phyloP scores from a whole-genome alignment of 129 eudicot species.

The Flaveria ramosissima region DNA sequence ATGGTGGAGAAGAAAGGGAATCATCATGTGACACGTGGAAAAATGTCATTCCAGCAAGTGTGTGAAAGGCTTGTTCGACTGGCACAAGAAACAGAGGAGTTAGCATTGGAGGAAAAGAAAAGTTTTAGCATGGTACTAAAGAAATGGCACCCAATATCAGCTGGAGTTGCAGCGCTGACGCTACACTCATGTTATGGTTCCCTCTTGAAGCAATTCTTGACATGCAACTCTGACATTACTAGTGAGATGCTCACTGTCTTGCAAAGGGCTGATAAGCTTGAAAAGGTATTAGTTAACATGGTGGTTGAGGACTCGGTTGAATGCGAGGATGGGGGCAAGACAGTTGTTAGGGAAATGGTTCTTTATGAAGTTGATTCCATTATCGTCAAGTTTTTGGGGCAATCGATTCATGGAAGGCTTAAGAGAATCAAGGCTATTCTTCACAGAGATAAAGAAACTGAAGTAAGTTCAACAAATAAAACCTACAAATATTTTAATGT shows the following conservation, averaged over 20 bases:
- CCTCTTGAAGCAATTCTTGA: slow-evolving; percentile 65
- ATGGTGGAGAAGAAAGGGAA: slow-evolving; percentile 54
- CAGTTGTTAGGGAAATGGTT: slow-evolving; percentile 69
- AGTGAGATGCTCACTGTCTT: slow-evolving; percentile 57
- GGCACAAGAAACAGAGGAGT: slow-evolving; percentile 69
- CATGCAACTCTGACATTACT: slow-evolving; percentile 47
- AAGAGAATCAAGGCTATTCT: slow-evolving; percentile 53
- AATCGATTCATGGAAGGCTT: slow-evolving; percentile 70
- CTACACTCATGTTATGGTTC: slow-evolving; percentile 80
- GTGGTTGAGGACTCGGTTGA: slow-evolving; percentile 88
- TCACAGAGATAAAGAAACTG: slow-evolving; percentile 70
- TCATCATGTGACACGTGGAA: slow-evolving; percentile 28
- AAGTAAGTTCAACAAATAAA: slow-evolving; percentile 49
- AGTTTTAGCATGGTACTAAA: slow-evolving; percentile 55
- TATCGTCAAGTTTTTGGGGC: slow-evolving; percentile 51
- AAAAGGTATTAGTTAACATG: slow-evolving; percentile 73
- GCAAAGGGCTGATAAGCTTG: slow-evolving; percentile 86
- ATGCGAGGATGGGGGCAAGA: slow-evolving; percentile 82
- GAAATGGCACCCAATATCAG: slow-evolving; percentile 91
- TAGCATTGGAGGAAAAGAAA: slow-evolving; percentile 68
- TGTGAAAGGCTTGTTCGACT: slow-evolving; percentile 54
- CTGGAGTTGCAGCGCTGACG: slow-evolving; percentile 85
- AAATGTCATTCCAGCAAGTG: slow-evolving; percentile 46
- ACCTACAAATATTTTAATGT: no score
- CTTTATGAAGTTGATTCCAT: slow-evolving; percentile 81